Conservation (phyloP, 345 rosid species). For the Pistacia vera region DNA sequence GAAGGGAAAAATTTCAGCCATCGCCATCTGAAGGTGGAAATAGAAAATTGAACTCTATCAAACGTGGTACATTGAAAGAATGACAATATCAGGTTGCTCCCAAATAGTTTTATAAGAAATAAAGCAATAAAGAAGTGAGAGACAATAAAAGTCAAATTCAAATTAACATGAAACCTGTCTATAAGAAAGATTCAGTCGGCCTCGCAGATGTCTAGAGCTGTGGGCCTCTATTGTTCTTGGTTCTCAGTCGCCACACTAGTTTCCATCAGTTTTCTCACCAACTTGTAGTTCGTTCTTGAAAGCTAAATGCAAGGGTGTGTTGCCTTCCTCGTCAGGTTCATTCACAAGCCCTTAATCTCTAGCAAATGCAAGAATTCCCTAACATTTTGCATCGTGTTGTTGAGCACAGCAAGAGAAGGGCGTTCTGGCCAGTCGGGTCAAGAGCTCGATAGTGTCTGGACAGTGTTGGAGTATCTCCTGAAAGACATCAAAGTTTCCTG, state of each 20-base stretch:
- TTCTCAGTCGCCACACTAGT: neutral
- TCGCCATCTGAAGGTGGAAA: too few relatives aligned
- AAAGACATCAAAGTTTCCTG: neutral
- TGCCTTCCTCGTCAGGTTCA: neutral
- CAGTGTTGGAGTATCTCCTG: neutral
- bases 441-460: neutral
- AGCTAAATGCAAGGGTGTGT: neutral
- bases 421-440: neutral
- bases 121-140: too few relatives aligned
- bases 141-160: too few relatives aligned
- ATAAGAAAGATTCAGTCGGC: neutral
- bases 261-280: neutral
- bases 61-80: too few relatives aligned
- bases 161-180: neutral
- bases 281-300: neutral
- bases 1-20: too few relatives aligned
- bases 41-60: too few relatives aligned
- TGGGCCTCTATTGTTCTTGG: conserved; percentile 2
- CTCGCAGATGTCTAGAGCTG: neutral
- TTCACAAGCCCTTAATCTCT: neutral
- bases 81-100: too few relatives aligned
- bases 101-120: too few relatives aligned
- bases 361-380: neutral
- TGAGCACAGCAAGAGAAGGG: neutral
- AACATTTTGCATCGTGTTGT: neutral